Evolutionary conservation across 106 monocot species (phyloP).

Genomic region (Dioscorea dumetorum): DNA sequence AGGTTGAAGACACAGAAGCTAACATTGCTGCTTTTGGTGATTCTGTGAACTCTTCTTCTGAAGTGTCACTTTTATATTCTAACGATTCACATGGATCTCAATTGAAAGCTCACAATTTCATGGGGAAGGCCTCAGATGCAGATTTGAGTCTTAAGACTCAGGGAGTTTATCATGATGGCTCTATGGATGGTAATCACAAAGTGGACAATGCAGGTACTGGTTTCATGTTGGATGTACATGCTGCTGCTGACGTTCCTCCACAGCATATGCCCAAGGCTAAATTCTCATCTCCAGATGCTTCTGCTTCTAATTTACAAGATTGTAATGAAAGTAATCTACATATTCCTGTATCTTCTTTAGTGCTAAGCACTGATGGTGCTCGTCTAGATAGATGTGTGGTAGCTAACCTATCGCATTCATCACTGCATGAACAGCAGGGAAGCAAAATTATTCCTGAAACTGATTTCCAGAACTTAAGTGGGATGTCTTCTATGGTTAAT

Average conservation of each 20-base stretch:
- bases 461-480: not conserved
- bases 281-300: not conserved
- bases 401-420: not conserved
- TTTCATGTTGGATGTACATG: not conserved
- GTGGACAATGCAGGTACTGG: not conserved
- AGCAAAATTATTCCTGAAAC: not conserved
- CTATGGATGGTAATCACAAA: not conserved
- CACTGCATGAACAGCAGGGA: not conserved
- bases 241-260: not conserved
- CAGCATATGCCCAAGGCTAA: not conserved
- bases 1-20: not conserved
- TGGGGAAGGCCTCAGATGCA: conserved; percentile 10
- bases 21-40: not conserved
- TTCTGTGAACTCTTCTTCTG: not conserved
- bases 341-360: not conserved
- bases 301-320: not conserved
- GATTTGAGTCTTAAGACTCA: conserved; percentile 2
- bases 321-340: not conserved
- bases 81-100: conserved; percentile 17
- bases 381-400: not conserved
- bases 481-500: not conserved
- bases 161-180: not conserved
- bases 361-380: not conserved
- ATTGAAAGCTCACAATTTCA: conserved; percentile 2
- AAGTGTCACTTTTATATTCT: conserved; percentile 9